A percentile compares a stretch with the other conserved stretches of the same genome.
Conservation (phyloP, 2,329 filamentous ascomycete genomes). For the Scedosporium dehoogii region DNA sequence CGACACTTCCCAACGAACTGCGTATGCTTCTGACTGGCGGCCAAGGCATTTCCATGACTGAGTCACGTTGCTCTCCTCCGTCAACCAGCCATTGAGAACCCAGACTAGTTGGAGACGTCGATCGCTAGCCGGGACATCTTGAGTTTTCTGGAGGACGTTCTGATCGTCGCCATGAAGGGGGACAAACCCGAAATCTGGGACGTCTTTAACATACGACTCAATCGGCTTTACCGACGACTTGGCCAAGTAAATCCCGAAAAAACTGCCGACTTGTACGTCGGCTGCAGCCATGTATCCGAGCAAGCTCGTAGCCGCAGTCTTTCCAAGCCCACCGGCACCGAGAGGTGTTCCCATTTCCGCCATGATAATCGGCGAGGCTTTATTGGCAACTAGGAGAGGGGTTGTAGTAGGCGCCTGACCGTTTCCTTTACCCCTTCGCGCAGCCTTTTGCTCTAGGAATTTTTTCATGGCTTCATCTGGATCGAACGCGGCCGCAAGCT, state of each 20-base stretch:
- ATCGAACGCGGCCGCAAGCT: constrained; percentile 49
- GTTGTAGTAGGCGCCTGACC: neutral
- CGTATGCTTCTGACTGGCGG: constrained; percentile 66
- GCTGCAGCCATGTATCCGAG: constrained; percentile 68
- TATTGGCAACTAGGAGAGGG: neutral
- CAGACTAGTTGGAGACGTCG: constrained; percentile 73
- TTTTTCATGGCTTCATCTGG: constrained; percentile 16
- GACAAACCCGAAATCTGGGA: constrained; percentile 81
- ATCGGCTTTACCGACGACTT: constrained; percentile 79
- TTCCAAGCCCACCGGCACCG: constrained; percentile 29
- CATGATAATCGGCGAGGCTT: neutral
- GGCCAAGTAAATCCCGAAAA: constrained; percentile 87
- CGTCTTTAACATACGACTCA: constrained; percentile 76
- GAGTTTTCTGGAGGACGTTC: constrained; percentile 35
- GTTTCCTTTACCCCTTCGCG: neutral
- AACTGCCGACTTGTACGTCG: constrained; percentile 65
- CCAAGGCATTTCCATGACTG: constrained; percentile 72
- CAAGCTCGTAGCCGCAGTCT: constrained; percentile 49
- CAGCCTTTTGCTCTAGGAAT: constrained; percentile 8
- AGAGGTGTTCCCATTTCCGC: neutral
- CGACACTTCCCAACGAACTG: constrained; percentile 73
- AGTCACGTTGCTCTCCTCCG: constrained; percentile 52
- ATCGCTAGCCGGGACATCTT: constrained; percentile 42
- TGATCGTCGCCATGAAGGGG: constrained; percentile 48
- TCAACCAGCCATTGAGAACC: constrained; percentile 74